Evolutionary conservation across 306 rosid genomes (phyloP).

Genomic region (Quercus rubra): DNA sequence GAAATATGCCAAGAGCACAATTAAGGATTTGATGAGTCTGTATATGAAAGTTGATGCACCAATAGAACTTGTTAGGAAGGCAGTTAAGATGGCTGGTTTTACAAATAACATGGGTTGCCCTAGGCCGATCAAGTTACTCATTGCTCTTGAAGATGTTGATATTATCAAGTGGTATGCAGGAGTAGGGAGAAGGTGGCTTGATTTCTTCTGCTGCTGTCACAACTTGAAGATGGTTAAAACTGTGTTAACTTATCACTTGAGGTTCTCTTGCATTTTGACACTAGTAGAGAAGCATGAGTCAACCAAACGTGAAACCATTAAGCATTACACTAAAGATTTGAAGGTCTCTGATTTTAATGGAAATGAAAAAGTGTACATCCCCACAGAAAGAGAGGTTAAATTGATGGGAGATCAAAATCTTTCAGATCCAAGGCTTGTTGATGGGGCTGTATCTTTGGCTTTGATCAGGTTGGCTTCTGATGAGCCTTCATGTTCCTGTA

Average conservation of each 20-base stretch:
- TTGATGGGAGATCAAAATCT: constrained; percentile 89
- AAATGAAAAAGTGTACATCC: constrained; percentile 64
- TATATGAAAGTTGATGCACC: constrained; percentile 87
- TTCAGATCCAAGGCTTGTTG: constrained; percentile 79
- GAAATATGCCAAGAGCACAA: constrained; percentile 57
- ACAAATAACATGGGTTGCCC: constrained; percentile 88
- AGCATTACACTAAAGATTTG: constrained; percentile 82
- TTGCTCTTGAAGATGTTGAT: constrained; percentile 77
- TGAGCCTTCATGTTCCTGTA: constrained; percentile 31
- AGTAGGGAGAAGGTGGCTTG: constrained; percentile 81
- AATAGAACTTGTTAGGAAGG: constrained; percentile 57
- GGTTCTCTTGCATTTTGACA: constrained; percentile 89
- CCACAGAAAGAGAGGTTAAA: constrained; percentile 77
- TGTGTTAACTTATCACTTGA: constrained; percentile 71
- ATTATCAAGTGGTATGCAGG: constrained; percentile 90
- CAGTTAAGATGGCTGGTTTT: constrained; percentile 73
- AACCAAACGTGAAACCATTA: constrained; percentile 69
- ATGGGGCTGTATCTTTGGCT: constrained; percentile 62
- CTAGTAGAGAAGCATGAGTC: constrained; percentile 89
- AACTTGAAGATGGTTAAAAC: constrained; percentile 81
- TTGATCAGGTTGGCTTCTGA: constrained; percentile 67
- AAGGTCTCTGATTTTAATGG: constrained; percentile 62
- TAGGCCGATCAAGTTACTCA: constrained; percentile 55
- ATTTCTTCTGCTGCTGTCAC: constrained; percentile 79
- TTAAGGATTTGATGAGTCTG: constrained; percentile 74